phyloP scores from a whole-genome alignment of 768 basidiomycete genomes.

The Termitomyces sp. region DNA sequence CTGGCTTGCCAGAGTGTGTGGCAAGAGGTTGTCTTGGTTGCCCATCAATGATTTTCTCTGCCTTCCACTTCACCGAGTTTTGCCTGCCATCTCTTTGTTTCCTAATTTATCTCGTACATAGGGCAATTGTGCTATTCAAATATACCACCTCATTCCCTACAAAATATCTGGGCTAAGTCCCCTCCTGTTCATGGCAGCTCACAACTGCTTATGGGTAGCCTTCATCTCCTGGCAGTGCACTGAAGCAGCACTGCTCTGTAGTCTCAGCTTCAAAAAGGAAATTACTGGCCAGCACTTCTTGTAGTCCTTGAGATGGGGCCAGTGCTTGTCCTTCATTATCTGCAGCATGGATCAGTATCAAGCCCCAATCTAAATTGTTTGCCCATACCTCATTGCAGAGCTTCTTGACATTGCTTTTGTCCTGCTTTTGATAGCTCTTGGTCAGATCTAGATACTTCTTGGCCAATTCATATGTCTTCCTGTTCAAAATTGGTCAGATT shows the following conservation, averaged over 20 bases:
- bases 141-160: no score
- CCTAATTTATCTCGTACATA: no score
- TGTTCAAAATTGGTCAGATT: not conserved
- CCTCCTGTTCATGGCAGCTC: not conserved
- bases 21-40: no score
- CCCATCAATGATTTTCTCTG: no score
- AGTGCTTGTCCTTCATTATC: not conserved
- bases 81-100: no score
- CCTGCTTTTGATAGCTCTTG: slow-evolving; percentile 7
- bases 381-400: not conserved
- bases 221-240: not conserved
- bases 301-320: not conserved
- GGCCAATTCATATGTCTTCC: not conserved
- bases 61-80: no score
- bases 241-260: not conserved
- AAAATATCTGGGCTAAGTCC: not conserved
- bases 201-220: not conserved
- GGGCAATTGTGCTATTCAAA: no score
- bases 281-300: not conserved
- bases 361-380: not conserved
- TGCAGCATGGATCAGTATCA: not conserved
- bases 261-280: not conserved
- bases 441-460: slow-evolving; percentile 8
- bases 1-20: no score
- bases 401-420: not conserved